Evolutionary conservation across 2,329 filamentous ascomycete genomes (phyloP), one percentile per base, ranked within the genome.

Genomic region (Ustulina deusta): DNA sequence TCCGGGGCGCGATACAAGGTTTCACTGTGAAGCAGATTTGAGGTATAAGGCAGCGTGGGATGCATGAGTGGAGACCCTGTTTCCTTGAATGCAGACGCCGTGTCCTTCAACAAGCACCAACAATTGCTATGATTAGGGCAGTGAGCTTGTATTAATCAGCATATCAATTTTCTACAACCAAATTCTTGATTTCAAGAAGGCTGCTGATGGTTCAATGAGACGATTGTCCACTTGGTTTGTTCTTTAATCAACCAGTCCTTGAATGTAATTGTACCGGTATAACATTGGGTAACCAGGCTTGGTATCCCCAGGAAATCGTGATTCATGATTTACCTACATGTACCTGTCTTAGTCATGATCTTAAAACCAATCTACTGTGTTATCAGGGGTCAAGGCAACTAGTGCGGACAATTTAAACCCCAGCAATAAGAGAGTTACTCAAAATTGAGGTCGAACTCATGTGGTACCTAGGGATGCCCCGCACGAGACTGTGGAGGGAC

Each of bases 401-500:
- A 38, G 40, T 27, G 10, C 15, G 22, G 32, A 6, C n/a, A 51
- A 51, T 32, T n/a, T 6, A 17, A 34, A 34, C 48, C 15, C 54
- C 9, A 54, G 10, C 36, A 6, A 17, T 40, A 27, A 27, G 25
- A 56, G 15, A 42, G 13, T 17, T 29, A 49, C 2, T 49, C 6
- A 15, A 42, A 56, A 42, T 56, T 27, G 36, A 25, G 52, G 34
- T 10, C 4, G 27, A 55, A 40, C 52, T 56, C 22, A 27, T 27
- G 36, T 70, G 66, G 59, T 69, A n/a, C n/a, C n/a, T n/a, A 72
- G 67, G 73, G 72, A 73, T 74, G 68, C 71, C 73, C 73, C 73
- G 73, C 73, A 73, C 70, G 38, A 49, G 56, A 22, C 38, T 64
- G 29, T 6, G 55, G 61, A 44, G 61, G 34, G 22, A 42, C 22